Conservation (phyloP, 768 basidiomycete species). For the Russula earlei region DNA sequence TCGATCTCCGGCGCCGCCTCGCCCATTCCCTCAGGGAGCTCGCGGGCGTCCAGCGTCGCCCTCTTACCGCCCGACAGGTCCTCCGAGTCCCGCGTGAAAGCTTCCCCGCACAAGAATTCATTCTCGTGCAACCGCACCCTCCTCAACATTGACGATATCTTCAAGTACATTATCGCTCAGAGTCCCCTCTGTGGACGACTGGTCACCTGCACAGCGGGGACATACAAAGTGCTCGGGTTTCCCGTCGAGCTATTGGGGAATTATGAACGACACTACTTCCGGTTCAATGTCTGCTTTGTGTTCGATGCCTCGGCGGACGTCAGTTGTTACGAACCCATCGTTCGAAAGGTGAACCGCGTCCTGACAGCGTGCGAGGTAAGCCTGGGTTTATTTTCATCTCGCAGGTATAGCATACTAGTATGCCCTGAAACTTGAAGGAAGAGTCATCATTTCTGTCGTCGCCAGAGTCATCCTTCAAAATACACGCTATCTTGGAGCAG, state of each 20-base stretch:
- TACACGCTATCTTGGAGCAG: slow-evolving; percentile 86
- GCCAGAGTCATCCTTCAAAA: slow-evolving; percentile 50
- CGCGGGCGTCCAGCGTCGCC: slow-evolving; percentile 41
- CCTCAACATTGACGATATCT: slow-evolving; percentile 86
- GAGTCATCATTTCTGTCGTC: slow-evolving; percentile 85
- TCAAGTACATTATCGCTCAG: slow-evolving; percentile 89
- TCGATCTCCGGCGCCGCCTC: slow-evolving; percentile 26
- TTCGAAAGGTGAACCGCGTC: slow-evolving; percentile 89
- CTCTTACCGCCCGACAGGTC: too few species aligned
- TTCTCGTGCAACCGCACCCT: slow-evolving; percentile 45
- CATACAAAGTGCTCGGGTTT: slow-evolving; percentile 84
- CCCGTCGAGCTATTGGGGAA: slow-evolving; percentile 67
- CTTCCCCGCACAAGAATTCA: slow-evolving; percentile 28
- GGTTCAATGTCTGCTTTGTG: slow-evolving; percentile 94
- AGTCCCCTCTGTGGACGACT: slow-evolving; percentile 79
- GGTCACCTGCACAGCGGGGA: slow-evolving; percentile 74
- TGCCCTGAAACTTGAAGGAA: slow-evolving; percentile 39
- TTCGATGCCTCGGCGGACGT: slow-evolving; percentile 87
- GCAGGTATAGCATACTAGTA: neutral
- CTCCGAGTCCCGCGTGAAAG: slow-evolving; percentile 35
- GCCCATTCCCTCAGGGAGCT: slow-evolving; percentile 31
- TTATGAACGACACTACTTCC: slow-evolving; percentile 82
- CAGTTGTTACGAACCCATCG: slow-evolving; percentile 92
- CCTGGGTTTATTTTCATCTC: neutral
- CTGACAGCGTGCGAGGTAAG: slow-evolving; percentile 82